Conservation (phyloP, 2,329 filamentous ascomycete genomes). For the Ceratocystis ficicola region DNA sequence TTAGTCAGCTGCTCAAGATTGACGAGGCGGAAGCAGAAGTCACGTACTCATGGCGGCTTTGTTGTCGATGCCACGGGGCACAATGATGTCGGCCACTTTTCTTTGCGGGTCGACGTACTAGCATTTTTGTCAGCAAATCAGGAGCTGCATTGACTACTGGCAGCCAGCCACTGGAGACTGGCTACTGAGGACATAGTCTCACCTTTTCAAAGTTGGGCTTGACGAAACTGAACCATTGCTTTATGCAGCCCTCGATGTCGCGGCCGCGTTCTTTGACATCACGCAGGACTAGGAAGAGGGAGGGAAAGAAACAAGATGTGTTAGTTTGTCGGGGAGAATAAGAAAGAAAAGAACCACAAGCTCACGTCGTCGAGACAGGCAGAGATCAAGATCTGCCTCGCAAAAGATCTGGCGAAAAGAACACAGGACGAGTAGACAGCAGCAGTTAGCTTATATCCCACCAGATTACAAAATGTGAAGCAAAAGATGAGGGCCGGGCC, state of each 20-base stretch:
- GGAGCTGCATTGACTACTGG: too few species aligned
- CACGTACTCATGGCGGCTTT: constrained; percentile 68
- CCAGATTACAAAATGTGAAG: background rate
- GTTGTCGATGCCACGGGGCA: constrained; percentile 90
- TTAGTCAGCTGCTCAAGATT: too few species aligned
- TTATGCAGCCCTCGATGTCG: constrained; percentile 90
- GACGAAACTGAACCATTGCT: constrained; percentile 93
- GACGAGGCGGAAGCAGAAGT: background rate
- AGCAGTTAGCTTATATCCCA: background rate
- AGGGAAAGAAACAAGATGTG: background rate
- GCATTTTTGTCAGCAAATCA: too few species aligned
- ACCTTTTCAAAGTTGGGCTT: constrained; percentile 90
- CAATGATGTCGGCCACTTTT: constrained; percentile 70
- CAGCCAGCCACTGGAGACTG: too few species aligned
- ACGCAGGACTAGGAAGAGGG: constrained; percentile 53
- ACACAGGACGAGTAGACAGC: background rate
- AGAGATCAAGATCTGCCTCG: constrained; percentile 89
- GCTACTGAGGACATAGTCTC: too few species aligned
- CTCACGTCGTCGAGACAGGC: constrained; percentile 74
- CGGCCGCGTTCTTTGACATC: constrained; percentile 82
- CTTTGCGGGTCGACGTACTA: constrained; percentile 82
- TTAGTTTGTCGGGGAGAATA: background rate
- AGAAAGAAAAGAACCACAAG: constrained; percentile 15
- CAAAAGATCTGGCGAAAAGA: constrained; percentile 60
- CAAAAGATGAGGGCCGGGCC: background rate